Percentiles rank a stretch among this genome's conserved stretches.
Conservation (phyloP, 306 rosid genomes). For the Trifolium subterraneum region DNA sequence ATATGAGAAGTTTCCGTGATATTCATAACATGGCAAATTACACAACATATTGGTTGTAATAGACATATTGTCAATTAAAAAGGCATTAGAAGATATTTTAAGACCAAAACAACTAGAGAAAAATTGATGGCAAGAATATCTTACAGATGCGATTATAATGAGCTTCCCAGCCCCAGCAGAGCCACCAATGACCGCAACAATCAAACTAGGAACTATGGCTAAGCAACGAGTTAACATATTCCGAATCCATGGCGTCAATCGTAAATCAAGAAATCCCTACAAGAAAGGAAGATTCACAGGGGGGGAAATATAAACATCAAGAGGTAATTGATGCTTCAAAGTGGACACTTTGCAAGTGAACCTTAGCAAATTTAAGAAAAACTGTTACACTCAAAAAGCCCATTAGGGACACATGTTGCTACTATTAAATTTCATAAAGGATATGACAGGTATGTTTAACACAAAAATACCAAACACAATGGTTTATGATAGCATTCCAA, state of each 20-base stretch:
- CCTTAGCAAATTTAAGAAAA: constrained; percentile 1
- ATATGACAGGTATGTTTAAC: constrained; percentile 21
- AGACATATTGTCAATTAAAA: background rate
- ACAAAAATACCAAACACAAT: constrained; percentile 22
- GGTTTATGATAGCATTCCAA: constrained; percentile 7
- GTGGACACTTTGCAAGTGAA: constrained; percentile 10
- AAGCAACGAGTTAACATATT: constrained; percentile 84
- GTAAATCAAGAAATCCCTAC: constrained; percentile 92
- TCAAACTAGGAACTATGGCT: constrained; percentile 93
- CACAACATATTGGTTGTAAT: constrained; percentile 20
- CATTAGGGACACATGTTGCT: constrained; percentile 1
- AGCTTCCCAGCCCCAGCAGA: constrained; percentile 94
- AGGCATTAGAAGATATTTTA: constrained; percentile 22
- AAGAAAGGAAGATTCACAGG: constrained; percentile 15
- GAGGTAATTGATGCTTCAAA: constrained; percentile 25
- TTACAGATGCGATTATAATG: constrained; percentile 90
- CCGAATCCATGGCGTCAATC: constrained; percentile 80
- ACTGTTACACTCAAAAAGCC: constrained; percentile 15
- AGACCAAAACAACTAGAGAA: constrained; percentile 20
- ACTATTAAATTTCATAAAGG: constrained; percentile 18
- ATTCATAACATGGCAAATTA: background rate
- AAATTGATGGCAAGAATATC: constrained; percentile 40
- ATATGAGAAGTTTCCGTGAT: constrained; percentile 17
- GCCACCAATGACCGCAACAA: constrained; percentile 90
- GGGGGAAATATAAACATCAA: constrained; percentile 3